These are phyloP conservation scores for Rhodotorula sp. DNA, from an alignment of 1,284 basidiomycete species.

Conservation along the genomic window DNA sequence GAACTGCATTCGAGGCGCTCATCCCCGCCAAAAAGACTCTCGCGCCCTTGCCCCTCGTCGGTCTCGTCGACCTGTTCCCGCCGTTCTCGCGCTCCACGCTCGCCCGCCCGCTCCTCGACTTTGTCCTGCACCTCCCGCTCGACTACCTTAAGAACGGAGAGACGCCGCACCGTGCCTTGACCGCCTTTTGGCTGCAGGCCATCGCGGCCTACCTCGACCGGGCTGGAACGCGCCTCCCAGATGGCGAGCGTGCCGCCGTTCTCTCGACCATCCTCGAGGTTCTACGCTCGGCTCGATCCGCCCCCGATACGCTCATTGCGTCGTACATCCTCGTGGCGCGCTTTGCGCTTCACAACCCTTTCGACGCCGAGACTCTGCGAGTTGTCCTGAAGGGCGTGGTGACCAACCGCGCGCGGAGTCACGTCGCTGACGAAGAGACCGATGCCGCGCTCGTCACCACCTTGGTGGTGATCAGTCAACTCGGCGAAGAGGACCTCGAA, in stretches of 20 bases:
- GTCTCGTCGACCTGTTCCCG: slow-evolving; percentile 61
- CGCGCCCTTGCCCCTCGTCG: slow-evolving; percentile 65
- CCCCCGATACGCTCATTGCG: slow-evolving; percentile 50
- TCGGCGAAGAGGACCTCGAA: slow-evolving; percentile 32
- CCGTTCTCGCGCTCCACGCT: slow-evolving; percentile 61
- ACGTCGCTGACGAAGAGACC: slow-evolving; percentile 52
- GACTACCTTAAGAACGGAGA: slow-evolving; percentile 30
- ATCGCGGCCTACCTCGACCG: slow-evolving; percentile 75
- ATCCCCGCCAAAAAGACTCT: slow-evolving; percentile 71
- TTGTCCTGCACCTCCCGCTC: slow-evolving; percentile 37
- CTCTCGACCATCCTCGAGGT: slow-evolving; percentile 48
- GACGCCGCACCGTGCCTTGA: slow-evolving; percentile 65
- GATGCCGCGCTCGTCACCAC: slow-evolving; percentile 60
- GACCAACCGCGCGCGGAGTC: slow-evolving; percentile 42
- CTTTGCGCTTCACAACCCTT: slow-evolving; percentile 62
- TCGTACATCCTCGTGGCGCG: slow-evolving; percentile 67
- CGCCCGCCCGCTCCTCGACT: slow-evolving; percentile 34
- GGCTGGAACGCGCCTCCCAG: slow-evolving; percentile 34
- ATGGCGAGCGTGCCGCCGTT: slow-evolving; percentile 46
- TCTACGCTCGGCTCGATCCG: slow-evolving; percentile 25
- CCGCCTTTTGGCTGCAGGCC: slow-evolving; percentile 80
- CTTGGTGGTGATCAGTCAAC: slow-evolving; percentile 56
- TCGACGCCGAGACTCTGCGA: slow-evolving; percentile 61
- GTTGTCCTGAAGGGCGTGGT: slow-evolving; percentile 61
- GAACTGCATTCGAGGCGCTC: slow-evolving; percentile 50